A percentile compares a stretch with the other conserved stretches of the same genome.
Conservation (phyloP, 805 yeast species). For the Helenozyma baotianmanensis region DNA sequence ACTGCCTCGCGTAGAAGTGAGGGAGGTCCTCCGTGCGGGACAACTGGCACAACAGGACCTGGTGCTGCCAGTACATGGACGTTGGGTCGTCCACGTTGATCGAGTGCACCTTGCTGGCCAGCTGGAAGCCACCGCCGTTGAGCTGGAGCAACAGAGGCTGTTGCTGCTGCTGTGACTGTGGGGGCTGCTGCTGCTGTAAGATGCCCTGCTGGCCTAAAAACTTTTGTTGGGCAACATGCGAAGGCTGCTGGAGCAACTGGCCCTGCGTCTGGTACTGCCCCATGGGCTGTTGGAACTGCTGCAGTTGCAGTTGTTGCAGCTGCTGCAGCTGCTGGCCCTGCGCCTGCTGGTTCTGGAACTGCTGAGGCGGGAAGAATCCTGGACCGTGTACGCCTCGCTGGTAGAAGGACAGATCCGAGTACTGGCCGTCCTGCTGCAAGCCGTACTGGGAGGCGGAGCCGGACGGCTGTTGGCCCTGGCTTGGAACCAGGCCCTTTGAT, state of each 20-base stretch:
- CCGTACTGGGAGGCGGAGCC: slow-evolving; percentile 7
- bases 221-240: slow-evolving; percentile 1
- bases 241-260: slow-evolving; percentile 8
- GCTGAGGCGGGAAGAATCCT: slow-evolving; percentile 19
- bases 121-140: slow-evolving; percentile 17
- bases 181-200: slow-evolving; percentile 12
- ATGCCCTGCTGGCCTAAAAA: too few species aligned
- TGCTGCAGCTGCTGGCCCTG: slow-evolving; percentile 24
- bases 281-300: slow-evolving; percentile 12
- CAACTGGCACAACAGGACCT: slow-evolving; percentile 63
- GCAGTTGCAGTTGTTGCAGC: slow-evolving; percentile 14
- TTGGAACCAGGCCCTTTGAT: slow-evolving; percentile 4
- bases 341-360: slow-evolving; percentile 26
- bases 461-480: slow-evolving; percentile 22
- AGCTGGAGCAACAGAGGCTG: slow-evolving; percentile 10
- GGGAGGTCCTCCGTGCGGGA: slow-evolving; percentile 64
- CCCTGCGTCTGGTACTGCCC: slow-evolving; percentile 12
- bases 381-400: slow-evolving; percentile 18
- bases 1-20: slow-evolving; percentile 79
- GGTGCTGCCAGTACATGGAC: slow-evolving; percentile 72
- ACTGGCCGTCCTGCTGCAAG: slow-evolving; percentile 22
- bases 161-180: slow-evolving; percentile 9
- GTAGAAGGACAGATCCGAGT: slow-evolving; percentile 21
- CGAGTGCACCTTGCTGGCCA: slow-evolving; percentile 24
- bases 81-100: slow-evolving; percentile 34